Percentiles rank a stretch among this genome's conserved stretches.
Conservation (phyloP, 495 filamentous ascomycete genomes). For the Podospora pseudopauciseta region DNA sequence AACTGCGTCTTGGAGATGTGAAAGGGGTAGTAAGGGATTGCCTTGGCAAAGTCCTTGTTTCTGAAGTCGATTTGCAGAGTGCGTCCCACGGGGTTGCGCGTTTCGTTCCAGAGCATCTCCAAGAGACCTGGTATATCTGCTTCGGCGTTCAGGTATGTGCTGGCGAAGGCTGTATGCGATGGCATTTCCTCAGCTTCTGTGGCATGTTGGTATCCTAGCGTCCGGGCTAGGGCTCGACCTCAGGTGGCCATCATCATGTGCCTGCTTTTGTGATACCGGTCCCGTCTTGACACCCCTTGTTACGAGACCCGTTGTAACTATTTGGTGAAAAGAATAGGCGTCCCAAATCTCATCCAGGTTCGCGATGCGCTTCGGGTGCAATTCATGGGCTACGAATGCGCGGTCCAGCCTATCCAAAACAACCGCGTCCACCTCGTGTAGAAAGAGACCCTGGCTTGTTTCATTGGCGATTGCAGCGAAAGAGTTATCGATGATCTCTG, state of each 20-base stretch:
- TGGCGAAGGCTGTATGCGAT: not conserved
- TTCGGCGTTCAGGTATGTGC: not conserved
- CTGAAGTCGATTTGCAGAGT: constrained; percentile 1
- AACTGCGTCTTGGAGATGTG: not conserved
- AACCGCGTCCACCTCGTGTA: not conserved
- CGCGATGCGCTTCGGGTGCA: not conserved
- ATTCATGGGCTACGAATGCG: not conserved
- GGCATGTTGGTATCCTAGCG: not conserved
- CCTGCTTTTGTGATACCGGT: not conserved
- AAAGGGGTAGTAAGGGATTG: not conserved
- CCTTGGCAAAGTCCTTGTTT: constrained; percentile 5
- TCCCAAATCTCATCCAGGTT: not conserved
- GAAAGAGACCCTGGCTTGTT: not conserved
- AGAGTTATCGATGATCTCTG: not conserved
- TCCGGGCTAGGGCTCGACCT: not conserved
- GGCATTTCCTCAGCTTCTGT: not conserved
- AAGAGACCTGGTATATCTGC: not conserved
- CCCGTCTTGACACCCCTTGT: not conserved
- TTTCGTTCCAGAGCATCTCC: constrained; percentile 1
- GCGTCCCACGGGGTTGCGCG: not conserved
- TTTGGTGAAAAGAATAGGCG: not conserved
- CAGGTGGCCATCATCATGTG: not conserved
- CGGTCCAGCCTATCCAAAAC: not conserved
- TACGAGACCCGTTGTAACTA: not conserved
- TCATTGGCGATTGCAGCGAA: not conserved